Evolutionary conservation across 495 filamentous ascomycete genomes (phyloP), one percentile per base, ranked within the genome.

Genomic region (Daldinia childiae): DNA sequence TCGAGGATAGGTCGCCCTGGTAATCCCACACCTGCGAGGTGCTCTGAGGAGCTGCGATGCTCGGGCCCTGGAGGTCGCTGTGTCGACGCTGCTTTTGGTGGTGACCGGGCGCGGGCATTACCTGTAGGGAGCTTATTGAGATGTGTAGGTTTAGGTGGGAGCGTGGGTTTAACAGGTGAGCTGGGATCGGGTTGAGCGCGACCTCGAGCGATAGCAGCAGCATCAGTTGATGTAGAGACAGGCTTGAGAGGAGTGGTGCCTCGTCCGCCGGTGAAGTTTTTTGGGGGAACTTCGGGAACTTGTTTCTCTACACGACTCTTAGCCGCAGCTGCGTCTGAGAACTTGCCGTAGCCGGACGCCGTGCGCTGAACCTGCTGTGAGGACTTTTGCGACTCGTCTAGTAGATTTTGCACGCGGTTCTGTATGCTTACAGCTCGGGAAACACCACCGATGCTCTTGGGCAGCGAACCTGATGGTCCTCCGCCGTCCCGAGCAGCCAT

Each of bases 331-430:
- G 72, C 74, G 61, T 94, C 91, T 6, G 93, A 91, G 77, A 88
- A 97, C 56, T 87, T 88, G 14, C 95, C 95, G 79, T 98, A 98
- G 7, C 94, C 95, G 64, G 93, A 89, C 3, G 93, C 93, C 1
- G 93, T 95, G 74, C 91, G 90, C 14, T 87, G 84, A 7, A 87
- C 81, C 50, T 79, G 79, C 32, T 84, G 81, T 3, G 86, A 80
- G 6, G 84, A 81, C 71, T 88, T 88, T 52, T 84, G 86, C 61
- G 88, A 90, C 74, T 98, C 95, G 70, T 90, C 91, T n/a, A 99
- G 81, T 50, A 98, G 83, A 21, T 85, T 89, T 78, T 95, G 91
- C 58, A 99, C 93, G 73, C 93, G 91, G 74, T 92, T 95, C 77
- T 97, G 93, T 54, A 99, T 98, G 19, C 90, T 91, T 26, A 87